These are phyloP conservation scores for Hygrocybe coccinea DNA, from an alignment of 768 basidiomycete genomes.

Conservation along the genomic window DNA sequence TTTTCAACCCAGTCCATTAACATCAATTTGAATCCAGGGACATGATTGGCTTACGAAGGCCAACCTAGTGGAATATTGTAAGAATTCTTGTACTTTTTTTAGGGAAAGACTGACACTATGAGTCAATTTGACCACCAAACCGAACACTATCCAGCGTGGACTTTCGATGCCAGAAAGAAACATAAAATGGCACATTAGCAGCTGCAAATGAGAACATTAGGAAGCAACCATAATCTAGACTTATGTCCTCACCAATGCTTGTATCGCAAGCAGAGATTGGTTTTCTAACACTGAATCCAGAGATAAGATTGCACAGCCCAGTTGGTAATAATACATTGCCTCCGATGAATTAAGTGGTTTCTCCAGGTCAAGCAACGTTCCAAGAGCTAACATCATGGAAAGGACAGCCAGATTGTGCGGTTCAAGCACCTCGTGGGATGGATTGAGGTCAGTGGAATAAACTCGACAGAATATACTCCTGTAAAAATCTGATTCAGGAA, in stretches of 20 bases:
- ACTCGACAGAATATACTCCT: constrained; percentile 48
- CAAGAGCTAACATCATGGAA: constrained; percentile 61
- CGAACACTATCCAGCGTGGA: constrained; percentile 67
- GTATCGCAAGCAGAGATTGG: constrained; percentile 57
- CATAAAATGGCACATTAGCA: constrained; percentile 55
- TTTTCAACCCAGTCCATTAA: constrained; percentile 22
- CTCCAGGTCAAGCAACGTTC: constrained; percentile 57
- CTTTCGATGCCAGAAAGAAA: constrained; percentile 50
- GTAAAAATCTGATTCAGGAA: constrained; percentile 53
- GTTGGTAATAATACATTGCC: constrained; percentile 55
- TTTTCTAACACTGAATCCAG: constrained; percentile 63
- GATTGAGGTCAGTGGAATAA: constrained; percentile 41
- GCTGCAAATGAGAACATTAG: constrained; percentile 31
- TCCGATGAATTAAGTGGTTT: constrained; percentile 49
- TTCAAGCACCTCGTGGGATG: constrained; percentile 35
- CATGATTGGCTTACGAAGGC: constrained; percentile 49
- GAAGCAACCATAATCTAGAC: neutral
- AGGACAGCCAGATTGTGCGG: constrained; percentile 56
- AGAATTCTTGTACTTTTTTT: no score
- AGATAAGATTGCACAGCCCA: constrained; percentile 54
- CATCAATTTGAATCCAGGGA: no score
- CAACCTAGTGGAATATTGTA: constrained; percentile 42
- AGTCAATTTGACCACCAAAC: constrained; percentile 63
- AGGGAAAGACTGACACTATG: constrained; percentile 48
- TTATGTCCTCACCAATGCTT: constrained; percentile 50